Evolutionary conservation across 2,329 filamentous ascomycete genomes (phyloP).

Genomic region (Penicillium sp.): DNA sequence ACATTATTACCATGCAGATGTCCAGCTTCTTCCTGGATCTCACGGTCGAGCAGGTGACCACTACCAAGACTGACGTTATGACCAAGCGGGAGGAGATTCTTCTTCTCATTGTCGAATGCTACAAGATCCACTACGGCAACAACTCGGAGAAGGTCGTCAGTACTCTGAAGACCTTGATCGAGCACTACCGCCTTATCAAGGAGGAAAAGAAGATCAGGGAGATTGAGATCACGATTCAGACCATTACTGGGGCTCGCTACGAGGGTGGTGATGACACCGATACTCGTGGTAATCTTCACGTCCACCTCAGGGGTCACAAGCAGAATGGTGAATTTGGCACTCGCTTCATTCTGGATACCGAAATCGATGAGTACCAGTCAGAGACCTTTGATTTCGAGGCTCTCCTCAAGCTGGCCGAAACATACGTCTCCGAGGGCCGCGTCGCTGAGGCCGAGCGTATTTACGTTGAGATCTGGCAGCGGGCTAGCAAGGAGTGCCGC

Average conservation of each 20-base stretch:
- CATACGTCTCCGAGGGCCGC: constrained; percentile 41
- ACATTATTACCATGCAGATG: constrained; percentile 55
- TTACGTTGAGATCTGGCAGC: constrained; percentile 60
- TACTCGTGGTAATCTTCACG: constrained; percentile 34
- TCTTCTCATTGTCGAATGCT: constrained; percentile 55
- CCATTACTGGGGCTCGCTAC: constrained; percentile 29
- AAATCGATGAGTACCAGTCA: constrained; percentile 48
- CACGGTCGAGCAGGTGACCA: constrained; percentile 45
- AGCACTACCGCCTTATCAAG: constrained; percentile 56
- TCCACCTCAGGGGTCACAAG: constrained; percentile 38
- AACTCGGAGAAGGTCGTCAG: constrained; percentile 54
- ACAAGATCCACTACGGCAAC: constrained; percentile 56
- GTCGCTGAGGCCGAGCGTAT: constrained; percentile 51
- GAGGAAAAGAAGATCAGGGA: constrained; percentile 55
- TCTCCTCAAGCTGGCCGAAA: constrained; percentile 48
- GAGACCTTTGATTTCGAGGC: constrained; percentile 44
- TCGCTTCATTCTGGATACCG: constrained; percentile 44
- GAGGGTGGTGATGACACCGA: constrained; percentile 26
- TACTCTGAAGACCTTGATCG: constrained; percentile 52
- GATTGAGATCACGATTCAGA: constrained; percentile 37
- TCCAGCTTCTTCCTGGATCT: constrained; percentile 54
- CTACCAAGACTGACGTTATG: constrained; percentile 43
- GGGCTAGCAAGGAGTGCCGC: constrained; percentile 55
- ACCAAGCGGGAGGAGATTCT: constrained; percentile 52
- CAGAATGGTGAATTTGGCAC: constrained; percentile 26